Evolutionary conservation across 2,329 filamentous ascomycete genomes (phyloP), one percentile per base, ranked within the genome.

Genomic region (Volutella citrinella): DNA sequence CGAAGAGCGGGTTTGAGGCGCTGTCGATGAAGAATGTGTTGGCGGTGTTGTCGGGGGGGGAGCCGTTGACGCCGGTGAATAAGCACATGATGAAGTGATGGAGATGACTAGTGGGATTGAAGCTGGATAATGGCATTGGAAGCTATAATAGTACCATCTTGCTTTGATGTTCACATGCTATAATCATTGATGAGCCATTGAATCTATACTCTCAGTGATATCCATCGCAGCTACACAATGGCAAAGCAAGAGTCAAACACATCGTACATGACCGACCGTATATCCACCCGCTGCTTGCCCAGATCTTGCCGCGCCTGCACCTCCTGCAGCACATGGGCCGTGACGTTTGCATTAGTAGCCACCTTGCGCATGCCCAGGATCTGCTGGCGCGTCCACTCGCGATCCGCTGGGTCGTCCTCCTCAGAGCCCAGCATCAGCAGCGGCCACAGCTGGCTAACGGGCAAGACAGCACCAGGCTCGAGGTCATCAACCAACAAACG

Each of bases 361-460:
- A 70, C 65, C 31, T 61, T 61, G 39, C 69, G 63, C 65, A 72
- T 72, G 10, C 58, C 51, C 28, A 68, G 55, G 13, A 78, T 74
- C 36, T 70, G 65, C 6, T 61, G 53, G 19, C 65, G 59, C 34
- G 78, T 75, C 73, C 74, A 76, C 6, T 45, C 51, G 28, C 71
- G 59, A 45, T 75, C 69, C 5, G 62, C 59, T 0, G 52, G 25
- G 28, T 70, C 66, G n/a, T 73, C 66, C 42, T 75, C 73, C 48
- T 79, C 74, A 7, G 65, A 68, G 0, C 74, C 74, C 42, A 72
- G 62, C 67, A 79, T 74, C 24, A 78, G 55, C 7, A 77, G 52
- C 3, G 74, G 74, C 76, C 73, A 78, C 5, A 78, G 59, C 60
- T 77, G 68, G 38, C 72, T 78, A 28, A 76, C 70, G 0, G 74